These are phyloP conservation scores for Auricularia auricula-judae DNA, from an alignment of 768 basidiomycete species.

Conservation along the genomic window DNA sequence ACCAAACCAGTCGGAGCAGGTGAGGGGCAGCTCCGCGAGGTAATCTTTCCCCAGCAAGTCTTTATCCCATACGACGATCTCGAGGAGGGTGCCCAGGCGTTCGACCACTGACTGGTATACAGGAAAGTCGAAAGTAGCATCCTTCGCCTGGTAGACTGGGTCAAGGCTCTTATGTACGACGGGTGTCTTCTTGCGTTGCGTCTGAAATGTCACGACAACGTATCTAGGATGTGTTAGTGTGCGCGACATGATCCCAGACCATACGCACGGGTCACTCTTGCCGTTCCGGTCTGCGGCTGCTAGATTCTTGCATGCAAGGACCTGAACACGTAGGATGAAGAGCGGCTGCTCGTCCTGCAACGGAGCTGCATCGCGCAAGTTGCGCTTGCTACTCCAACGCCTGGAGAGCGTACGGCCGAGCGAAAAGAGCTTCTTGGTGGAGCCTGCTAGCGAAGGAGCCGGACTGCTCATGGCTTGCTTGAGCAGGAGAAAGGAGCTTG, in stretches of 20 bases:
- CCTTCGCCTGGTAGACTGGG: not conserved
- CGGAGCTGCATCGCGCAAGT: not conserved
- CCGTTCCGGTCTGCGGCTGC: slow-evolving; percentile 6
- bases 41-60: not conserved
- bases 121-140: not conserved
- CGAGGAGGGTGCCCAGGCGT: not conserved
- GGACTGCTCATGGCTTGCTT: not conserved
- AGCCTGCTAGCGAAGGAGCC: not conserved
- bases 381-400: not conserved
- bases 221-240: not conserved
- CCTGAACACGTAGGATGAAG: slow-evolving; percentile 2
- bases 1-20: not conserved
- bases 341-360: slow-evolving; percentile 2
- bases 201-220: not conserved
- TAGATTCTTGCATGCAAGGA: slow-evolving; percentile 2
- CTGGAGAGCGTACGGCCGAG: not conserved
- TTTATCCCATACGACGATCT: not conserved
- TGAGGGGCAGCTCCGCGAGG: not conserved
- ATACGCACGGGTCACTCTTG: slow-evolving; percentile 6
- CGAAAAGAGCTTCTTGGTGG: not conserved
- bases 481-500: no score
- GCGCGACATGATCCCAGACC: not conserved
- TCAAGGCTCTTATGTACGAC: not conserved
- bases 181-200: not conserved
- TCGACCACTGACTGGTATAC: not conserved